phyloP scores from a whole-genome alignment of 2,329 filamentous ascomycete species.

The Aphanoascus verrucosus region DNA sequence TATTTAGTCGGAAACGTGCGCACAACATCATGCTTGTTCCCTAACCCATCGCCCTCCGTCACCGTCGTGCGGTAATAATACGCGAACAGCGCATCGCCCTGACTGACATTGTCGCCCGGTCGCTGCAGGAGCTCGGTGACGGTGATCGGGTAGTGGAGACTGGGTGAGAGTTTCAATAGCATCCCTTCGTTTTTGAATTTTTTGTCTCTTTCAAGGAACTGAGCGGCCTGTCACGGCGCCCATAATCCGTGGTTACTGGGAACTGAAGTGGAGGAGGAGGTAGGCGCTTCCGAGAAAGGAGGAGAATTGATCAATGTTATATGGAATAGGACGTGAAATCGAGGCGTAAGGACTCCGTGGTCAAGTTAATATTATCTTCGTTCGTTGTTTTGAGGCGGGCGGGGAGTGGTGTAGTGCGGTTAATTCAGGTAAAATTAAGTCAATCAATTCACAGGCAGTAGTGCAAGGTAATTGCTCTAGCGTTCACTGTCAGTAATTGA shows the following conservation, averaged over 20 bases:
- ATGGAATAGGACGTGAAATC: too few relatives aligned
- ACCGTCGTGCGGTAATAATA: constrained; percentile 75
- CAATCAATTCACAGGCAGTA: background rate
- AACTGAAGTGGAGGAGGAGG: background rate
- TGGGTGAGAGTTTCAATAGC: constrained; percentile 39
- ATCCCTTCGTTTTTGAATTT: constrained; percentile 23
- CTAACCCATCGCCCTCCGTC: constrained; percentile 57
- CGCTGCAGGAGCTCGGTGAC: constrained; percentile 73
- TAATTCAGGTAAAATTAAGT: background rate
- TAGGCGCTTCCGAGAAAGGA: too few relatives aligned
- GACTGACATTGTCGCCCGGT: constrained; percentile 62
- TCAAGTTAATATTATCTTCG: too few relatives aligned
- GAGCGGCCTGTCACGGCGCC: constrained; percentile 6
- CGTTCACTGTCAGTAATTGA: background rate
- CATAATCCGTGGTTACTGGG: constrained; percentile 2
- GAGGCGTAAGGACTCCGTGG: too few relatives aligned
- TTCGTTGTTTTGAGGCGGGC: too few relatives aligned
- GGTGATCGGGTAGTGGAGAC: constrained; percentile 85
- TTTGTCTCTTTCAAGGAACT: background rate
- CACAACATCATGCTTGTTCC: constrained; percentile 59
- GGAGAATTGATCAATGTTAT: too few relatives aligned
- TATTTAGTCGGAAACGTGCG: constrained; percentile 67
- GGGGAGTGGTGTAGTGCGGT: background rate
- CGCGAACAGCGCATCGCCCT: constrained; percentile 67
- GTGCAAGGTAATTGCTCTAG: background rate